Percentiles rank a stretch among this genome's conserved stretches.
These are phyloP conservation scores for Voacanga thouarsii DNA, from an alignment of 257 asterid genomes.

Conservation along the genomic window DNA sequence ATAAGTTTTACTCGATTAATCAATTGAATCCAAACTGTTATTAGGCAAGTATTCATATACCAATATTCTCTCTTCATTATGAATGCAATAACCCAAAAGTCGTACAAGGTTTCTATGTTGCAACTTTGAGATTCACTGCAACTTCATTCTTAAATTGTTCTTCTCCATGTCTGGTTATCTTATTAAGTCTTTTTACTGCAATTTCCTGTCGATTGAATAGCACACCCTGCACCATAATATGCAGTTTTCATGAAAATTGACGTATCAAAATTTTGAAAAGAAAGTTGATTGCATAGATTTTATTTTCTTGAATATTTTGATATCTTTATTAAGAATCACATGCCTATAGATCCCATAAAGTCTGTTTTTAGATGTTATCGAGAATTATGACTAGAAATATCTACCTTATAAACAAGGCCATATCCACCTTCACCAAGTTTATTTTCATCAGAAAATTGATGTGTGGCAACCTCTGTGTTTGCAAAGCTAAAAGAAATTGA, in stretches of 20 bases:
- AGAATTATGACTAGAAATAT: no score
- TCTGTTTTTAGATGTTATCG: no score
- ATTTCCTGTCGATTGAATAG: not conserved
- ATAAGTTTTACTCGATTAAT: no score
- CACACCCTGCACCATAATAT: not conserved
- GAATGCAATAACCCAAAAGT: slow-evolving; percentile 3
- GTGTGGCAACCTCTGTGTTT: not conserved
- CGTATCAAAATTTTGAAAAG: no score
- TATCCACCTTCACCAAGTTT: slow-evolving; percentile 6
- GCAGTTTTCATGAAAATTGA: no score
- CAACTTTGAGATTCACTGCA: not conserved
- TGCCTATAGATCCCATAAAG: no score
- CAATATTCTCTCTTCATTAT: not conserved
- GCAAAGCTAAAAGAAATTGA: not conserved
- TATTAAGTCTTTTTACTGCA: slow-evolving; percentile 3
- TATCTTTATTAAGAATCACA: not conserved
- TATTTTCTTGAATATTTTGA: no score
- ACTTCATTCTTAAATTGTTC: slow-evolving; percentile 10
- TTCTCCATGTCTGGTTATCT: not conserved
- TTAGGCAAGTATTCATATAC: slow-evolving; percentile 3
- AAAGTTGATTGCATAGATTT: no score
- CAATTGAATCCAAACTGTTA: no score
- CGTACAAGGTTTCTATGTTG: slow-evolving; percentile 4
- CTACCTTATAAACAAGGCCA: slow-evolving; percentile 10
- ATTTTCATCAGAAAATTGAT: not conserved